These are phyloP conservation scores for Lablab purpureus DNA, from an alignment of 306 rosid species.

Conservation along the genomic window DNA sequence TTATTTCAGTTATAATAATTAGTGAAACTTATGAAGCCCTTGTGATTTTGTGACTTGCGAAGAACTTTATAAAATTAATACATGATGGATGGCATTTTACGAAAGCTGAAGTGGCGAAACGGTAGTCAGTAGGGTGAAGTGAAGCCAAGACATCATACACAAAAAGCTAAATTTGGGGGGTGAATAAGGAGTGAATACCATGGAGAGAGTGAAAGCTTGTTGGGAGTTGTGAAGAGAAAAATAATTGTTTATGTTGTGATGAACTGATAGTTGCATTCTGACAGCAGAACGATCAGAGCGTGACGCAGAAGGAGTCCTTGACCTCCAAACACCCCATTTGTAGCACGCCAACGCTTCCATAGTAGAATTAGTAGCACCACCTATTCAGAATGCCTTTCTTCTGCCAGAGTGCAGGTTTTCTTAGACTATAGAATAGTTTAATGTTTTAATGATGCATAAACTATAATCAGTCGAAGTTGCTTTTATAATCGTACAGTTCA, in stretches of 20 bases:
- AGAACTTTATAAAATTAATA: neutral
- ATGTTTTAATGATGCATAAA: too few relatives aligned
- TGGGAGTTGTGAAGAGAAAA: constrained; percentile 71
- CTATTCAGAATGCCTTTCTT: neutral
- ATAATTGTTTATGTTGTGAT: constrained; percentile 54
- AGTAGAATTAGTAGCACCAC: constrained; percentile 42
- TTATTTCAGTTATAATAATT: neutral
- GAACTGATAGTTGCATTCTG: constrained; percentile 67
- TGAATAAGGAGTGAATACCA: constrained; percentile 52
- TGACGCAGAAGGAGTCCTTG: constrained; percentile 36
- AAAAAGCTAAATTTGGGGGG: too few relatives aligned
- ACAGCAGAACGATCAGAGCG: constrained; percentile 2
- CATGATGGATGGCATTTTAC: neutral
- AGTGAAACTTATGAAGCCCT: neutral
- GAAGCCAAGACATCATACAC: too few relatives aligned
- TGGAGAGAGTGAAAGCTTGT: constrained; percentile 77
- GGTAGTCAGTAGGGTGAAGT: too few relatives aligned
- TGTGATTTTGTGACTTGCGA: neutral
- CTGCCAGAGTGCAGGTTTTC: neutral
- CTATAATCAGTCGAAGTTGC: neutral
- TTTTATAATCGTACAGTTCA: too few relatives aligned
- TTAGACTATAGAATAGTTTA: neutral
- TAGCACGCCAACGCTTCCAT: constrained; percentile 40
- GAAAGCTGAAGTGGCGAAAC: neutral
- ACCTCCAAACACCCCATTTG: constrained; percentile 51